Conservation (phyloP, 805 yeast species). For the Ogataea methylovora region DNA sequence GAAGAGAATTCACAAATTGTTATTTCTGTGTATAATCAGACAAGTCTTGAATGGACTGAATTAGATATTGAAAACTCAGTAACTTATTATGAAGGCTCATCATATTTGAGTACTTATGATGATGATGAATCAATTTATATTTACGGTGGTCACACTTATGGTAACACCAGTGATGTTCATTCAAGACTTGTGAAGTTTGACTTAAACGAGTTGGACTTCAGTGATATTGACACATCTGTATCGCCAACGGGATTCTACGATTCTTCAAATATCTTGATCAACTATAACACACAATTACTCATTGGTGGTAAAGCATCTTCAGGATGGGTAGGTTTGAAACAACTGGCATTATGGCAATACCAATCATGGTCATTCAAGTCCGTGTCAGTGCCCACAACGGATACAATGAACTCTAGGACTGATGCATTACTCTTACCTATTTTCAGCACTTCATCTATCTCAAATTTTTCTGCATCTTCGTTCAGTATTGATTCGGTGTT, state of each 20-base stretch:
- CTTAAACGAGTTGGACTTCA: constrained; percentile 23
- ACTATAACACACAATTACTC: constrained; percentile 40
- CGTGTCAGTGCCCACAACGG: constrained; percentile 22
- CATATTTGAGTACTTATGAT: constrained; percentile 34
- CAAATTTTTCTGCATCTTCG: constrained; percentile 19
- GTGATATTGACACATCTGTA: constrained; percentile 39
- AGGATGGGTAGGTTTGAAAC: constrained; percentile 71
- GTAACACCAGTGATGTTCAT: constrained; percentile 19
- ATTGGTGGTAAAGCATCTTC: constrained; percentile 57
- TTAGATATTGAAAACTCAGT: constrained; percentile 9
- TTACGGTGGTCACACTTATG: constrained; percentile 41
- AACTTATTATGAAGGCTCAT: constrained; percentile 22
- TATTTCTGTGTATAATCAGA: constrained; percentile 9
- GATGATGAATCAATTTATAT: constrained; percentile 36
- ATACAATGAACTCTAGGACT: constrained; percentile 44
- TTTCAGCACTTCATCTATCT: constrained; percentile 22
- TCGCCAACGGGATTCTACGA: constrained; percentile 52
- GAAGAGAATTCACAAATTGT: constrained; percentile 1
- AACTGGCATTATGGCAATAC: constrained; percentile 67
- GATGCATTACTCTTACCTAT: constrained; percentile 49
- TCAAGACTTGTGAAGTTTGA: constrained; percentile 39
- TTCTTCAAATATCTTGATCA: constrained; percentile 35
- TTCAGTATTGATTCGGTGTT: constrained; percentile 35
- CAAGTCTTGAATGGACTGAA: constrained; percentile 14
- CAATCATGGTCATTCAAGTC: constrained; percentile 58